Evolutionary conservation across 2,329 filamentous ascomycete genomes (phyloP).

Genomic region (Tricladium varicosporioides): DNA sequence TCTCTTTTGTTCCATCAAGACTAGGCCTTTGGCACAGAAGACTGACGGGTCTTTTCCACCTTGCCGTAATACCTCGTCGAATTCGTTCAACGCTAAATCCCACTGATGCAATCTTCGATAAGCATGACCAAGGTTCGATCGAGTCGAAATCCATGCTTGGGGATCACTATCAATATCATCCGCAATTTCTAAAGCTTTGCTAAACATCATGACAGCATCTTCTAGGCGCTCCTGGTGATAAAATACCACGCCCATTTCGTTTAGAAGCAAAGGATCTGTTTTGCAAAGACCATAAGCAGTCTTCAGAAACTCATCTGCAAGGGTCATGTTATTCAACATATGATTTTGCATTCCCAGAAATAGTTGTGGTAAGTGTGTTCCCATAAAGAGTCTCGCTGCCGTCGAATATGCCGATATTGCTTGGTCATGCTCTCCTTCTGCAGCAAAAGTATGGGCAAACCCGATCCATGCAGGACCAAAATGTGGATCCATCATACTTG

Average conservation of each 20-base stretch:
- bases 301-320: constrained; percentile 92
- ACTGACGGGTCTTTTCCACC: constrained; percentile 77
- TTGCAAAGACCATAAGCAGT: constrained; percentile 81
- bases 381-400: constrained; percentile 90
- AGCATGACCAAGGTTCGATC: constrained; percentile 87
- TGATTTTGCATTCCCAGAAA: constrained; percentile 99
- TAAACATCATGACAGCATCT: constrained; percentile 76
- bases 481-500: constrained; percentile 95
- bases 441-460: constrained; percentile 96
- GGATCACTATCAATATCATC: constrained; percentile 80
- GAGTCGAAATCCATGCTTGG: constrained; percentile 76
- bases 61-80: constrained; percentile 81
- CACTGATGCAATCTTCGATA: constrained; percentile 70
- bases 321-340: constrained; percentile 87
- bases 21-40: constrained; percentile 80
- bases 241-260: constrained; percentile 94
- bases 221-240: constrained; percentile 83
- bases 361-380: constrained; percentile 90
- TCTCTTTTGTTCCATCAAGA: constrained; percentile 73
- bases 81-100: constrained; percentile 72
- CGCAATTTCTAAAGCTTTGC: constrained; percentile 72
- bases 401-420: constrained; percentile 97
- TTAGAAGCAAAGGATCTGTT: constrained; percentile 84
- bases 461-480: constrained; percentile 98
- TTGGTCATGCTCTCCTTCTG: constrained; percentile 96